Conservation (phyloP, 2,329 filamentous ascomycete genomes). For the Colletotrichum lindemuthianum region DNA sequence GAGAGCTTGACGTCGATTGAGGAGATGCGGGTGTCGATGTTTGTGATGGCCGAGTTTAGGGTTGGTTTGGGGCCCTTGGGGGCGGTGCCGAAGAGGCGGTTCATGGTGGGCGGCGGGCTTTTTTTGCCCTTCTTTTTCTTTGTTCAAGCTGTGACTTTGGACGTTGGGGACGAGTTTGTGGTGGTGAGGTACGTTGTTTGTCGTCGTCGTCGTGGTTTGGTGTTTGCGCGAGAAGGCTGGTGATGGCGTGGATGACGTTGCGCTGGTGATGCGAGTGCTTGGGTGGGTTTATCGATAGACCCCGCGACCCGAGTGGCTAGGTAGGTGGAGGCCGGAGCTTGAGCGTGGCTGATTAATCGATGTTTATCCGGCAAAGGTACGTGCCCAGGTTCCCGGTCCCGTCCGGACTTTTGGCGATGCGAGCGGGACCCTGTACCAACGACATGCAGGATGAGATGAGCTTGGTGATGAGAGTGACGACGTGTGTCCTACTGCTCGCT, state of each 20-base stretch:
- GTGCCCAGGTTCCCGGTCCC: too few species aligned
- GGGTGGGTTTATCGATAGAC: constrained; percentile 29
- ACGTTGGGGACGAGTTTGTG: not conserved
- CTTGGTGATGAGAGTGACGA: too few species aligned
- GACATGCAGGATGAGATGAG: too few species aligned
- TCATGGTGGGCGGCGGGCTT: constrained; percentile 69
- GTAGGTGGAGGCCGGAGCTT: too few species aligned
- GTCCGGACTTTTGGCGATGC: too few species aligned
- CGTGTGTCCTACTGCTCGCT: too few species aligned
- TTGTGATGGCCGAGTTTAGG: constrained; percentile 82
- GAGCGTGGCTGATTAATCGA: too few species aligned
- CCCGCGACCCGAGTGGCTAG: not conserved
- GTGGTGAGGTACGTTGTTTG: not conserved
- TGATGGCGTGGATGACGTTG: constrained; percentile 18
- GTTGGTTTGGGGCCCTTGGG: constrained; percentile 89
- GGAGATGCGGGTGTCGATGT: constrained; percentile 85
- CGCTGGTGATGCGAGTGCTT: not conserved
- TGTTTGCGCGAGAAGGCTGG: not conserved
- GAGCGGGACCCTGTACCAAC: too few species aligned
- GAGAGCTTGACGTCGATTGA: constrained; percentile 95
- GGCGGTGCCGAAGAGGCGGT: constrained; percentile 93
- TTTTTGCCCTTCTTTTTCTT: not conserved
- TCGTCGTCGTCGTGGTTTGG: not conserved
- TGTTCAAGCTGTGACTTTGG: too few species aligned
- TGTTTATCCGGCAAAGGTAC: not conserved